Evolutionary conservation across 306 rosid genomes (phyloP), one percentile per base, ranked within the genome.

Genomic region (Senna siamea): DNA sequence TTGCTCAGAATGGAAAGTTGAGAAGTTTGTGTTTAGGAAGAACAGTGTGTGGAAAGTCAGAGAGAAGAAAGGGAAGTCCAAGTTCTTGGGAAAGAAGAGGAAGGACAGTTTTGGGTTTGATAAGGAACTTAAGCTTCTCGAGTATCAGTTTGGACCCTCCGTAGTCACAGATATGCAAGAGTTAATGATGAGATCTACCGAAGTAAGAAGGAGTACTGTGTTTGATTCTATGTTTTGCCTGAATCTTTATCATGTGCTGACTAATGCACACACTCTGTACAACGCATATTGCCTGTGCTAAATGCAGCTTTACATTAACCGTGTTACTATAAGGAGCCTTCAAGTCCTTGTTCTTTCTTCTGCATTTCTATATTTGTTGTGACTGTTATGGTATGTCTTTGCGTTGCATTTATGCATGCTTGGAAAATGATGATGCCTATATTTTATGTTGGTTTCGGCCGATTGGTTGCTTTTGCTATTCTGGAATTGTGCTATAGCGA

Each of bases 21-120:
- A 91, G 37, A 94, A 86, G 79, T 65, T 89, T 18, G 90, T 91
- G 62, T 94, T 88, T 82, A 81, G 96, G 76, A 91, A 86, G 66
- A 85, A 84, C 38, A 87, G 63, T 44, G 85, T 88, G 52, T 94
- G 98, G 98, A 91, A 89, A 79, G 85, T 91, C 23, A 86, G 92
- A 87, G 97, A 91, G 58, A 93, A 85, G 82, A 91, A 87, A 84
- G 79, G 77, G 0, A 89, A 85, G 76, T 70, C 56, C 20, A 88
- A 84, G 70, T 40, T 73, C 78, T 80, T 82, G 26, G 85, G 89
- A 5, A 93, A 84, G 79, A 91, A 84, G 83, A 82, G 82, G 38
- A 89, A 83, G 47, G 51, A 22, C 14, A 61, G 46, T 69, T 69
- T 19, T 34, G 76, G 71, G 26, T 52, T 17, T 58, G 68, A n/a